Evolutionary conservation across 768 basidiomycete genomes (phyloP), one percentile per base, ranked within the genome.

Genomic region (Suillus cothurnatus): DNA sequence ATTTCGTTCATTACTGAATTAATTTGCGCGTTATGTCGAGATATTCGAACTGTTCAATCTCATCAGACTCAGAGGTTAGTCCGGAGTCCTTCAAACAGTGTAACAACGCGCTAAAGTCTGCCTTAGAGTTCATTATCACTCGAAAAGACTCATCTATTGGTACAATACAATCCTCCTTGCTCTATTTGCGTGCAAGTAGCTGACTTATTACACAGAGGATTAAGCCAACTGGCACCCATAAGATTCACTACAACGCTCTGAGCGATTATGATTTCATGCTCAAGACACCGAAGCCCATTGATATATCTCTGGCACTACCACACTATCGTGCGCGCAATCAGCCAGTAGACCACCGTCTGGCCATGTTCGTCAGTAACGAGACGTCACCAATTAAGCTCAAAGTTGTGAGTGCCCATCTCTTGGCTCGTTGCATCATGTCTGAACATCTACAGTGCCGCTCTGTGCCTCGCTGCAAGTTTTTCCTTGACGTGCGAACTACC

Each of bases 301-400:
- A 93, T 70, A 71, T 90, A 61, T 86, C 88, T 28, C 84, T 93
- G 57, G 83, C 86, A 28, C 80, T 93, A 55, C 92, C 92, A 2
- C 92, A 93, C 71, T 92, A 92, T 71, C 90, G 92, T 49, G 91
- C 92, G 14, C 85, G 86, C 43, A 79, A 86, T 68, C 90, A 93
- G 70, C 91, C 92, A 0, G 74, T 89, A 34, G 84, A 87, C 47
- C 87, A 92, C 75, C 88, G 89, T 47, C 81, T 93, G 80, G 83
- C 84, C 72, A 89, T 93, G 86, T 86, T 86, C 72, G 73, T 92
- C 64, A 81, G 81, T 52, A 83, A 81, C 65, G 78, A 85, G 15
- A 73, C 77, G 4, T 80, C 80, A 19, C 82, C 86, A 7, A 81
- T 91, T 61, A 91, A 89, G 75, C 79, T 90, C 49, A 90, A 88